A percentile compares a stretch with the other conserved stretches of the same genome.
phyloP scores from a whole-genome alignment of 2,329 filamentous ascomycete species.

The Coniosporium tulheliwenetii region DNA sequence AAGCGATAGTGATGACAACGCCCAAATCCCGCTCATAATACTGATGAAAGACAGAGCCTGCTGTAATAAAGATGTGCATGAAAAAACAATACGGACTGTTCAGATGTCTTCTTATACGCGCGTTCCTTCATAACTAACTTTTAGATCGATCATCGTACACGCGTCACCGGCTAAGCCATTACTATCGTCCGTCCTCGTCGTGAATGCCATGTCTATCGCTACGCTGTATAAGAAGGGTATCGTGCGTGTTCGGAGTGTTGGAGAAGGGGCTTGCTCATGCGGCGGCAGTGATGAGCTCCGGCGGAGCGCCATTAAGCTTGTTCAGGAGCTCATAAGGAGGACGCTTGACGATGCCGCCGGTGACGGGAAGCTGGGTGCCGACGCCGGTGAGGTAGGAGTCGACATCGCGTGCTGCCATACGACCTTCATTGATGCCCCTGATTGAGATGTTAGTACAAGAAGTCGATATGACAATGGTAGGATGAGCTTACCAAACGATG shows the following conservation, averaged over 20 bases:
- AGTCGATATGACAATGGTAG: neutral
- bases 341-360: slow-evolving; percentile 81
- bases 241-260: neutral
- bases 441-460: slow-evolving; percentile 17
- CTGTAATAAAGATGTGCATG: too few relatives aligned
- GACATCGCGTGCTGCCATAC: slow-evolving; percentile 81
- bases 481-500: slow-evolving; percentile 68
- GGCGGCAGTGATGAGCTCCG: slow-evolving; percentile 21
- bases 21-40: too few relatives aligned
- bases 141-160: too few relatives aligned
- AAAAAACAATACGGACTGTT: too few relatives aligned
- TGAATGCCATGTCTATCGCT: neutral
- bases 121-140: too few relatives aligned
- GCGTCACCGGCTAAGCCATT: too few relatives aligned
- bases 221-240: neutral
- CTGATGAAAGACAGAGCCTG: too few relatives aligned
- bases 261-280: slow-evolving; percentile 6
- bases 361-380: slow-evolving; percentile 67
- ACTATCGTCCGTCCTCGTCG: too few relatives aligned
- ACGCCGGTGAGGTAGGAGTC: slow-evolving; percentile 70
- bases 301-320: slow-evolving; percentile 20
- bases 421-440: slow-evolving; percentile 93
- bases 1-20: too few relatives aligned
- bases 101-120: too few relatives aligned
- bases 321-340: slow-evolving; percentile 55